phyloP scores from a whole-genome alignment of 2,329 filamentous ascomycete species.

The Dryadomyces sulphureus region DNA sequence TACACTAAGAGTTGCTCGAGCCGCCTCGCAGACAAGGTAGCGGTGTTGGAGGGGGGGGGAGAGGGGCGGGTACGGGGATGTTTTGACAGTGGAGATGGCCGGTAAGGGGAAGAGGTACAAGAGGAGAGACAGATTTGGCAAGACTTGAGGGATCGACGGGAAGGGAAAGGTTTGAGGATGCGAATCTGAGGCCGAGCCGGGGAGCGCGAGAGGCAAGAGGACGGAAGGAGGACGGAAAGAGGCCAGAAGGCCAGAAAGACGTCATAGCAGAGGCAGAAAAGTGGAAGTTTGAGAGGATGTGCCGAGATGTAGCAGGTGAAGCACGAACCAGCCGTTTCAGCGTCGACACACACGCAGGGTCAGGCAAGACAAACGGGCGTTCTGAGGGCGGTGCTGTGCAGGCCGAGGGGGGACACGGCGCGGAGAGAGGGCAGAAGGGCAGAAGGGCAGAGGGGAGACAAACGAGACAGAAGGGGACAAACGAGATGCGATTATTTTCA shows the following conservation, averaged over 20 bases:
- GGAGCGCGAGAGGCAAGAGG: background rate
- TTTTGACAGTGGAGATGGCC: slow-evolving; percentile 1
- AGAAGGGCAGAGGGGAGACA: background rate
- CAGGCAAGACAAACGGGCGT: background rate
- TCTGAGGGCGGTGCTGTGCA: background rate
- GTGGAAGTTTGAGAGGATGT: background rate
- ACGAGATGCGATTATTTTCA: background rate
- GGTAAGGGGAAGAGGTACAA: background rate
- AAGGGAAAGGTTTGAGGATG: slow-evolving; percentile 9
- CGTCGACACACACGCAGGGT: slow-evolving; percentile 1
- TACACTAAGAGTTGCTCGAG: slow-evolving; percentile 3
- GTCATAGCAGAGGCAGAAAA: slow-evolving; percentile 1
- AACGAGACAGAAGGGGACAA: background rate
- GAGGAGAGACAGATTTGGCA: background rate
- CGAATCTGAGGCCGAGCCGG: background rate
- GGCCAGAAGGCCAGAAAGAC: background rate
- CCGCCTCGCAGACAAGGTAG: slow-evolving; percentile 1
- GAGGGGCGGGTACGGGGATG: slow-evolving; percentile 2
- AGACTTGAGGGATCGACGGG: slow-evolving; percentile 1
- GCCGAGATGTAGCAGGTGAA: slow-evolving; percentile 5
- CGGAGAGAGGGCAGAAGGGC: background rate
- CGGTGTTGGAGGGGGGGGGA: slow-evolving; percentile 1
- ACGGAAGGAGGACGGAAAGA: background rate
- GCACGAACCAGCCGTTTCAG: slow-evolving; percentile 12
- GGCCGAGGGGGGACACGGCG: background rate